Percentiles rank a stretch among this genome's conserved stretches.
phyloP scores from a whole-genome alignment of 2,329 filamentous ascomycete genomes.

The Cladosporium oxysporum region DNA sequence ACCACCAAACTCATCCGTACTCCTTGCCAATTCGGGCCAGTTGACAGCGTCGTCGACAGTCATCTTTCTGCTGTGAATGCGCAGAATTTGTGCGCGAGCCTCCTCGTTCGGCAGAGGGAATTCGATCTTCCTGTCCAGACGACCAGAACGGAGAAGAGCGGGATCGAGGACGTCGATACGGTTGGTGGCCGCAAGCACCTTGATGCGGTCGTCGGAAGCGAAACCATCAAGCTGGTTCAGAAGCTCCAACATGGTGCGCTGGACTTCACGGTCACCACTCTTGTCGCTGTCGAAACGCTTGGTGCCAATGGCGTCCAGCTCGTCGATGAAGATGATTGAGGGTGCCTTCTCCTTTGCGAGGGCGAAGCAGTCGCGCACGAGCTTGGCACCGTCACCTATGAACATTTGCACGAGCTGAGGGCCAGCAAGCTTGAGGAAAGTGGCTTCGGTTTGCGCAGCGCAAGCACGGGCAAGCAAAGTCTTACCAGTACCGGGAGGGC shows the following conservation, averaged over 20 bases:
- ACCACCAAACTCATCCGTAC: constrained; percentile 97
- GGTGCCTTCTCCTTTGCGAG: constrained; percentile 98
- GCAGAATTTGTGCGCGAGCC: constrained; percentile 91
- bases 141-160: constrained; percentile 88
- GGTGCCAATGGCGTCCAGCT: constrained; percentile 98
- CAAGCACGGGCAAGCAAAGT: constrained; percentile 92
- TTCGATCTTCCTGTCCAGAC: constrained; percentile 98
- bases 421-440: constrained; percentile 96
- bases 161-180: constrained; percentile 96
- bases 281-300: constrained; percentile 94
- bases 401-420: constrained; percentile 99
- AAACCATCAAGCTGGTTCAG: constrained; percentile 98
- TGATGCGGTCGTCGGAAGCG: constrained; percentile 95
- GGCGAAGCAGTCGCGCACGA: constrained; percentile 96
- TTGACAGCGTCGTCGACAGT: constrained; percentile 90
- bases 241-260: constrained; percentile 97
- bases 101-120: constrained; percentile 98
- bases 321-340: constrained; percentile 99
- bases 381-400: constrained; percentile 96
- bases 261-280: constrained; percentile 94
- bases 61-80: constrained; percentile 98
- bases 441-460: constrained; percentile 95
- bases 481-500: constrained; percentile 86
- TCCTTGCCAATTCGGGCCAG: constrained; percentile 92
- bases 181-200: constrained; percentile 99